Percentiles rank a stretch among this genome's conserved stretches.
These are phyloP conservation scores for Solanum rostratum DNA, from an alignment of 257 asterid species.

Conservation along the genomic window DNA sequence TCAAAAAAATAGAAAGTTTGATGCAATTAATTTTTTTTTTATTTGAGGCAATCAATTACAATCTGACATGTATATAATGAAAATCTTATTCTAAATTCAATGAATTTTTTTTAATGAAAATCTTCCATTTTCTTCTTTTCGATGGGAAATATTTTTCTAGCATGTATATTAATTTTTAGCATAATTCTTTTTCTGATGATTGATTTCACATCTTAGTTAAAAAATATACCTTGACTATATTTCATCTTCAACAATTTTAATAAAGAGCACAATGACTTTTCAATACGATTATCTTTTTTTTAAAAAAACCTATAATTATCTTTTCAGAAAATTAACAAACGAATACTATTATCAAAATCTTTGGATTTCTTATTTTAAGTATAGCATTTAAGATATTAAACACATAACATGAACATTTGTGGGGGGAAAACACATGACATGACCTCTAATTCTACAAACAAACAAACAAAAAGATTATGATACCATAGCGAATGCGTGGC, in stretches of 20 bases:
- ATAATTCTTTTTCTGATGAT: not conserved
- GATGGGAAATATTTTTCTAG: no score
- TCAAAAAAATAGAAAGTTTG: not conserved
- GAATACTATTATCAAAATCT: not conserved
- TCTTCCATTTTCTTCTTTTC: not conserved
- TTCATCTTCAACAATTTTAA: not conserved
- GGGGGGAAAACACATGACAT: not conserved
- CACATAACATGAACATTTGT: not conserved
- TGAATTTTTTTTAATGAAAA: not conserved
- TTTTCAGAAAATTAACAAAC: not conserved
- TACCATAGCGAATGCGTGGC: not conserved
- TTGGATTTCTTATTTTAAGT: not conserved
- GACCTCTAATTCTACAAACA: not conserved
- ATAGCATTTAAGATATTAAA: not conserved
- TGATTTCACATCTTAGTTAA: not conserved
- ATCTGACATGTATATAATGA: not conserved
- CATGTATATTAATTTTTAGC: no score
- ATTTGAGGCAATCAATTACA: not conserved
- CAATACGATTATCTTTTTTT: no score
- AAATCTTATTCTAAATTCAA: not conserved
- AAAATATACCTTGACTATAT: not conserved
- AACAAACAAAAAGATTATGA: not conserved
- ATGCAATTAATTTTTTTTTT: not conserved
- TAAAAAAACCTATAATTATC: not conserved
- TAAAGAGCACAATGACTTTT: not conserved